Base-by-base conservation (phyloP, 1,139 yeast species). In the Diutina ranongensis region DNA sequence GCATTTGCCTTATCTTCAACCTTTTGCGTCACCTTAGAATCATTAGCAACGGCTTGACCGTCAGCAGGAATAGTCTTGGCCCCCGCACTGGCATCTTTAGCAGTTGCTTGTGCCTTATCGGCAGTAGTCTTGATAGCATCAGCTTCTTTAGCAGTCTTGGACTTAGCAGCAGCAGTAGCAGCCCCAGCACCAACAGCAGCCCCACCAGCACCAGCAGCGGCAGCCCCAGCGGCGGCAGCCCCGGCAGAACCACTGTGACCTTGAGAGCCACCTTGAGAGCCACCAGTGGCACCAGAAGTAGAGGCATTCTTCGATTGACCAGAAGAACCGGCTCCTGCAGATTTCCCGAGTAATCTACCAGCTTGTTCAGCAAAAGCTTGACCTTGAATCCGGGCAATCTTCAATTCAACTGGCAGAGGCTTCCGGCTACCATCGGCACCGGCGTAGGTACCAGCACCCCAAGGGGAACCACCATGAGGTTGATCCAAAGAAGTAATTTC, bases 331-430 rank as follows among this genome's bases (percentile, higher is more conserved):
- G 40, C 31, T 9, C n/a, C 19, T n/a, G 19, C 15, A 15, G 21
- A 12, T 19, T n/a, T 21, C 16, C 42, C 31, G 4, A 49, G 50
- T 21, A 52, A 46, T 48, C 51, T 52, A 22, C 28, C 19, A 12
- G 53, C 53, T 20, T 44, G 38, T 27, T 45, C 40, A 19, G 53
- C 49, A 34, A 82, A 83, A 50, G 70, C 59, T 34, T 51, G 47
- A 28, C 54, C 54, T 33, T 52, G 54, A n/a, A 46, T 40, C 7
- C 33, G 19, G 19, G 54, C 54, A 34, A 52, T 49, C 33, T 46
- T 46, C 49, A 46, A 46, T 45, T 52, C 54, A 46, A 49, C 44
- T 15, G 32, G 47, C 12, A 51, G 45, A 1, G 52, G 51, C 12
- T 41, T 49, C 48, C 54, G 51, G 36, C 49, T 46, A 3, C 53